phyloP scores from a whole-genome alignment of 1,284 basidiomycete species.

The Puccinia triticina region DNA sequence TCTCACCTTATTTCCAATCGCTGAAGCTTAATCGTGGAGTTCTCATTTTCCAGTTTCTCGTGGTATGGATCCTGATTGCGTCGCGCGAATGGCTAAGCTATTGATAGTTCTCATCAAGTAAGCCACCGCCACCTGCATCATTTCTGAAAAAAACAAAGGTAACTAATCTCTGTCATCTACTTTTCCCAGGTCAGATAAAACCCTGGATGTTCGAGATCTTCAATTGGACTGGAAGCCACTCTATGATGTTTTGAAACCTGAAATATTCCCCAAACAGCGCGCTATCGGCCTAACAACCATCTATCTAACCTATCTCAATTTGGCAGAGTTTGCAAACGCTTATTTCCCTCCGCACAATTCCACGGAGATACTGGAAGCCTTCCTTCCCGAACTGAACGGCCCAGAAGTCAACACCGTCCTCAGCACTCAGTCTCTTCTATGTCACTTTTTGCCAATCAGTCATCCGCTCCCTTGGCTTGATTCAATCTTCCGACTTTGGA shows the following conservation, averaged over 20 bases:
- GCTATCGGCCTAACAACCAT: slow-evolving; percentile 75
- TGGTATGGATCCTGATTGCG: slow-evolving; percentile 72
- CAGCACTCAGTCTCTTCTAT: slow-evolving; percentile 76
- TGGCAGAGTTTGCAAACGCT: slow-evolving; percentile 70
- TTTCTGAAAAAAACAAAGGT: neutral
- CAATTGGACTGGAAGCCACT: slow-evolving; percentile 85
- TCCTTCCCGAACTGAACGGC: slow-evolving; percentile 76
- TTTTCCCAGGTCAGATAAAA: slow-evolving; percentile 71
- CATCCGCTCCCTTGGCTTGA: slow-evolving; percentile 73
- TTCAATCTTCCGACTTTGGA: slow-evolving; percentile 77
- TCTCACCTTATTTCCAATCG: neutral
- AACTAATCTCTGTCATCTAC: slow-evolving; percentile 59
- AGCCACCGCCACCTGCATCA: slow-evolving; percentile 57
- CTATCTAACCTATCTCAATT: slow-evolving; percentile 59
- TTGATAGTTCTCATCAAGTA: slow-evolving; percentile 72
- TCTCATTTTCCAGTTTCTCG: slow-evolving; percentile 66
- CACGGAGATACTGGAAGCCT: slow-evolving; percentile 74
- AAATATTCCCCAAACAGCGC: slow-evolving; percentile 79
- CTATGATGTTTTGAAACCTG: slow-evolving; percentile 75
- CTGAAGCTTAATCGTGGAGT: neutral
- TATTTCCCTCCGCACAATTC: slow-evolving; percentile 82
- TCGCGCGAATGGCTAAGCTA: slow-evolving; percentile 74
- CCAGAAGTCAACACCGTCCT: slow-evolving; percentile 73
- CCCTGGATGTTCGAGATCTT: slow-evolving; percentile 77
- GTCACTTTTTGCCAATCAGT: slow-evolving; percentile 77